Percentiles rank a stretch among this genome's conserved stretches.
Conservation (phyloP, 306 rosid species). For the Dalbergia cultrata region DNA sequence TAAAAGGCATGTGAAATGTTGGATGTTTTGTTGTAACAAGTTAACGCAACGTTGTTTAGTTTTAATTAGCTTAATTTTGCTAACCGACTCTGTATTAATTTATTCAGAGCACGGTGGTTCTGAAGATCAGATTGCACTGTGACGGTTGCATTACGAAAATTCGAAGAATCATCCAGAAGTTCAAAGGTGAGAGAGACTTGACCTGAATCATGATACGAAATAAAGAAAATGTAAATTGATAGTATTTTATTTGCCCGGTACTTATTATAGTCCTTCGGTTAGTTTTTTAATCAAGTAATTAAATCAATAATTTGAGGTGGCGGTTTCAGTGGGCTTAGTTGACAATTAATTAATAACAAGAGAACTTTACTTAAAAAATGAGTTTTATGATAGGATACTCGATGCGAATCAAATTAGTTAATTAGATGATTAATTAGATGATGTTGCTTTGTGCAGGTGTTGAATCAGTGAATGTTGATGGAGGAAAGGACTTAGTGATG, state of each 20-base stretch:
- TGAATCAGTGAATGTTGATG: conserved; percentile 61
- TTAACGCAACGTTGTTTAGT: not conserved
- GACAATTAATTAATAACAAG: not conserved
- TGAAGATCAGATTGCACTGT: conserved; percentile 85
- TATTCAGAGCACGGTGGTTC: conserved; percentile 76
- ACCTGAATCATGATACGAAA: conserved; percentile 5
- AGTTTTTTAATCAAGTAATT: not conserved
- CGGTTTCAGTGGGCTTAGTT: not conserved
- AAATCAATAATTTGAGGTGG: not conserved
- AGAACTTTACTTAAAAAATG: not conserved
- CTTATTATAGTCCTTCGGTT: not conserved
- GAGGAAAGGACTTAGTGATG: conserved; percentile 70
- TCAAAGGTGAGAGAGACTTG: conserved; percentile 62
- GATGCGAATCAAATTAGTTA: too few relatives aligned
- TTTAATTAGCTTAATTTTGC: conserved; percentile 36
- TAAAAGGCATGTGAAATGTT: too few relatives aligned
- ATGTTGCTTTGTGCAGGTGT: conserved; percentile 60
- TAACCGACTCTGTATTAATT: conserved; percentile 21
- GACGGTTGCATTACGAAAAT: conserved; percentile 90
- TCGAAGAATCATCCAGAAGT: conserved; percentile 54
- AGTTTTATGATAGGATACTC: too few relatives aligned
- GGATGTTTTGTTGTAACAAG: too few relatives aligned
- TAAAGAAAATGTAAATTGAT: not conserved
- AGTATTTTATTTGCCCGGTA: not conserved
- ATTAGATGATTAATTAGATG: not conserved